Evolutionary conservation across 257 asterid genomes (phyloP).

Genomic region (Avicennia marina): DNA sequence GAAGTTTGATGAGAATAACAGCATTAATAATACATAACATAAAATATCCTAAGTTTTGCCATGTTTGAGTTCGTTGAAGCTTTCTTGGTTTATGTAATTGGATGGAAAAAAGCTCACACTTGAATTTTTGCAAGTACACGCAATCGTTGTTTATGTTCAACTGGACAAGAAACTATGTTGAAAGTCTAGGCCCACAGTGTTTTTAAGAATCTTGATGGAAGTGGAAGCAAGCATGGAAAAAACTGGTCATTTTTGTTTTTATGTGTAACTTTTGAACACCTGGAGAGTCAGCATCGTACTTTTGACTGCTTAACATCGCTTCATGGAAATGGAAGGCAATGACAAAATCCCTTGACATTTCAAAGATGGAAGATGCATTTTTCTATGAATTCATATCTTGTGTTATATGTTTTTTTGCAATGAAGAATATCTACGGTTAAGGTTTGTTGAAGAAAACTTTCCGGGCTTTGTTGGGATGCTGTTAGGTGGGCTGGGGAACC

Average conservation of each 20-base stretch:
- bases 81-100: too few relatives aligned
- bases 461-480: too few relatives aligned
- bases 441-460: background rate
- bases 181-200: slow-evolving; percentile 6
- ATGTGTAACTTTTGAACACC: background rate
- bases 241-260: background rate
- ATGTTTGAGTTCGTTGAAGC: too few relatives aligned
- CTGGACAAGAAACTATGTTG: slow-evolving; percentile 16
- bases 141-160: background rate
- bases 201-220: slow-evolving; percentile 11
- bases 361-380: slow-evolving; percentile 2
- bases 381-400: background rate
- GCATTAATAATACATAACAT: background rate
- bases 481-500: too few relatives aligned
- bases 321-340: slow-evolving; percentile 7
- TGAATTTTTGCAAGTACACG: background rate
- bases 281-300: slow-evolving; percentile 6
- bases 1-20: too few relatives aligned
- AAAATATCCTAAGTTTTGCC: too few relatives aligned
- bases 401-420: background rate
- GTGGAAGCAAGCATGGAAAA: background rate
- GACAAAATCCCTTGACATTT: slow-evolving; percentile 21
- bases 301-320: slow-evolving; percentile 6
- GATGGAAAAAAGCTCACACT: slow-evolving; percentile 6
- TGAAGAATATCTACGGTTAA: background rate